phyloP scores from a whole-genome alignment of 495 filamentous ascomycete genomes.

The Durotheca rogersii region DNA sequence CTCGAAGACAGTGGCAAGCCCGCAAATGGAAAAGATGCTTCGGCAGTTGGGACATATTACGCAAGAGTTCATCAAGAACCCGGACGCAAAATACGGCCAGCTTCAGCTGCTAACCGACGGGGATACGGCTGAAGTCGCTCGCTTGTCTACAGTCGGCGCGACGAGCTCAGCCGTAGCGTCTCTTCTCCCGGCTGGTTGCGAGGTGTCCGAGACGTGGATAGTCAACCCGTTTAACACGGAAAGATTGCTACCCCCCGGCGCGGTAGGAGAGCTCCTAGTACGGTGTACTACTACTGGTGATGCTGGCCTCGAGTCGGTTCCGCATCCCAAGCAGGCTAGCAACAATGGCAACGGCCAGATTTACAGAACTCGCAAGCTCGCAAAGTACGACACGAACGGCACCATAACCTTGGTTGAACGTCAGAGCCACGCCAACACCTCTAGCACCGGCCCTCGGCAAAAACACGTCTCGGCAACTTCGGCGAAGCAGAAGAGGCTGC shows the following conservation, averaged over 20 bases:
- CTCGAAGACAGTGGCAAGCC: conserved; percentile 40
- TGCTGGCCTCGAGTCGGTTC: conserved; percentile 21
- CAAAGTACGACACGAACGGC: conserved; percentile 27
- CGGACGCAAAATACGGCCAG: conserved; percentile 26
- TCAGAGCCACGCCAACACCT: conserved; percentile 6
- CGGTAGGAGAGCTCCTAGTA: conserved; percentile 48
- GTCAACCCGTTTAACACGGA: conserved; percentile 41
- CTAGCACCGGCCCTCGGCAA: conserved; percentile 9
- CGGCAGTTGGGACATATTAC: conserved; percentile 34
- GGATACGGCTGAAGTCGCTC: conserved; percentile 18
- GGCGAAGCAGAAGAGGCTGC: conserved; percentile 41
- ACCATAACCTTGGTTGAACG: conserved; percentile 21
- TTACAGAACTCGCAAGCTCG: conserved; percentile 37
- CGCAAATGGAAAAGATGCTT: conserved; percentile 37
- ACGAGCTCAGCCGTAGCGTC: conserved; percentile 5
- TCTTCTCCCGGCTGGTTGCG: conserved; percentile 15
- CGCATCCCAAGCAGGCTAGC: conserved; percentile 28
- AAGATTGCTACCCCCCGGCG: conserved; percentile 43
- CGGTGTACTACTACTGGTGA: conserved; percentile 31
- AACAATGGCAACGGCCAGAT: conserved; percentile 15
- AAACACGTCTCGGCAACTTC: conserved; percentile 33
- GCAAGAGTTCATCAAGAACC: conserved; percentile 35
- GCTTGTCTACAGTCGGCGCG: conserved; percentile 3
- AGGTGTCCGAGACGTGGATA: conserved; percentile 37
- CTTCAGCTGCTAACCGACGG: conserved; percentile 32